These are phyloP conservation scores for Exophiala phaeomuriformis DNA, from an alignment of 2,329 filamentous ascomycete species.

Conservation along the genomic window DNA sequence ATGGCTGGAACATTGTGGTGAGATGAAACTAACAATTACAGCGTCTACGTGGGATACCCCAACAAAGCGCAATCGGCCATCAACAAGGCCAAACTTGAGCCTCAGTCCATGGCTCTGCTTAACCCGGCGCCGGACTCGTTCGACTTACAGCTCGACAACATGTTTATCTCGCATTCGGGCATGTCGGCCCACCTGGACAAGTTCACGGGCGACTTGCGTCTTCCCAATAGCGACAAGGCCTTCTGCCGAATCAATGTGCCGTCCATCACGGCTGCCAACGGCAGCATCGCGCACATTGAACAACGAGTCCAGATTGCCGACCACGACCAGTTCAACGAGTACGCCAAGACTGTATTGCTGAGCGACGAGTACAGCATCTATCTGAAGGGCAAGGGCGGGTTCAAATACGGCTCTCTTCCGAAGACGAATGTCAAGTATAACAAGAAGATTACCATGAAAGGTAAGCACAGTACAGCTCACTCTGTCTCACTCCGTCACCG, in stretches of 20 bases:
- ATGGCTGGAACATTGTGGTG: no score
- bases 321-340: constrained; percentile 43
- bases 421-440: constrained; percentile 48
- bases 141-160: constrained; percentile 42
- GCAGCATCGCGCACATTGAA: constrained; percentile 37
- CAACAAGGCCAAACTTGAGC: constrained; percentile 45
- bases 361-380: constrained; percentile 45
- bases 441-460: constrained; percentile 51
- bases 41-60: constrained; percentile 54
- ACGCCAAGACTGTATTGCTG: constrained; percentile 43
- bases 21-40: constrained; percentile 24
- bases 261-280: constrained; percentile 37
- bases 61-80: constrained; percentile 51
- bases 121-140: constrained; percentile 45
- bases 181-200: constrained; percentile 50
- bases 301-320: constrained; percentile 40
- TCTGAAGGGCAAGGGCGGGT: constrained; percentile 45
- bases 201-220: constrained; percentile 47
- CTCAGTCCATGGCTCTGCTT: constrained; percentile 46
- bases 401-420: constrained; percentile 47
- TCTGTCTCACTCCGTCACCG: background rate
- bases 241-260: constrained; percentile 45
- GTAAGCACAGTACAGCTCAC: constrained; percentile 31
- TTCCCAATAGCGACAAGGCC: constrained; percentile 37
- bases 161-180: constrained; percentile 42